Evolutionary conservation across 140 eudicot species (phyloP).

Genomic region (Bidens hawaiensis): DNA sequence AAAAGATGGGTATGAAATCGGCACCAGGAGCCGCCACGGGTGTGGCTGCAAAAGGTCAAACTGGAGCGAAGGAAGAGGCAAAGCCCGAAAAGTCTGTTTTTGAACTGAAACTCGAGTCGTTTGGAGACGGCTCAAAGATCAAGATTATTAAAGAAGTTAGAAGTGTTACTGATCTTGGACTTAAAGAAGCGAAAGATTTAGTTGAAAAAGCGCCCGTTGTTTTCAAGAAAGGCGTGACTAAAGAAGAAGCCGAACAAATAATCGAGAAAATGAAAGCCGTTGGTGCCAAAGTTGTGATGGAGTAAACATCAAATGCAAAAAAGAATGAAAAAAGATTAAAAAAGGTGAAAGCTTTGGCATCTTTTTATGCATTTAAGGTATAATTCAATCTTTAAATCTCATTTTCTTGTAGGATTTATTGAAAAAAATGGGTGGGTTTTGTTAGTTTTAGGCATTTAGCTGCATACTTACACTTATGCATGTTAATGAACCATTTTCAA

Average conservation of each 20-base stretch:
- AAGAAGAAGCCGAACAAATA: slow-evolving; percentile 81
- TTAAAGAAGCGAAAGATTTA: slow-evolving; percentile 82
- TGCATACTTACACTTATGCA: slow-evolving; percentile 14
- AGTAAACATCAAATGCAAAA: slow-evolving; percentile 25
- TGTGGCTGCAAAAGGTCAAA: slow-evolving; percentile 25
- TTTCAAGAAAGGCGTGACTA: slow-evolving; percentile 70
- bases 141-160: slow-evolving; percentile 83
- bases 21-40: slow-evolving; percentile 47
- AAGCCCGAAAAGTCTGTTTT: slow-evolving; percentile 65
- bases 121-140: slow-evolving; percentile 69
- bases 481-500: slow-evolving; percentile 17
- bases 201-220: slow-evolving; percentile 82
- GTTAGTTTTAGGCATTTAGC: slow-evolving; percentile 19
- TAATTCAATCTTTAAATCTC: slow-evolving; percentile 6
- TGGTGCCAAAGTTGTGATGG: slow-evolving; percentile 87
- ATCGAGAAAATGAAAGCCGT: slow-evolving; percentile 83
- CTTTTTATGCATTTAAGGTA: slow-evolving; percentile 13
- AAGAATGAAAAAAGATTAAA: no score
- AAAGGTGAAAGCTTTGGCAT: not conserved
- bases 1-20: slow-evolving; percentile 64
- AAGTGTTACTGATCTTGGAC: slow-evolving; percentile 68
- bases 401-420: slow-evolving; percentile 1
- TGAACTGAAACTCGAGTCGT: slow-evolving; percentile 73
- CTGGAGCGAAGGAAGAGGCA: slow-evolving; percentile 55
- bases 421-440: not conserved